Percentiles rank a stretch among this genome's conserved stretches.
Evolutionary conservation across 2,329 filamentous ascomycete species (phyloP).

Genomic region (Penicillium sp.): DNA sequence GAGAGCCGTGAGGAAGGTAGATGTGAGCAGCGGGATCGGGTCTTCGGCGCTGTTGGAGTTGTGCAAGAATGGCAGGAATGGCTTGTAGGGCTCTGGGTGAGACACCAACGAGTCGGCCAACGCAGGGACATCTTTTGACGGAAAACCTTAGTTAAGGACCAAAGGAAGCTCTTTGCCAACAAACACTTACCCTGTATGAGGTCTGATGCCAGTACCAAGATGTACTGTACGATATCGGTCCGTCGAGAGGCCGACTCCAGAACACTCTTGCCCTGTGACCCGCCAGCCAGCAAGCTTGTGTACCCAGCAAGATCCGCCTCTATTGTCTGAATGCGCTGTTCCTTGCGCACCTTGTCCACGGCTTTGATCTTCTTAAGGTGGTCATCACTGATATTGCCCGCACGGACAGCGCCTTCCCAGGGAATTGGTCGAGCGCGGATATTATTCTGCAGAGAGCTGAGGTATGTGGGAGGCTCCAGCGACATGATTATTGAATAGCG

Average conservation of each 20-base stretch:
- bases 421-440: slow-evolving; percentile 94
- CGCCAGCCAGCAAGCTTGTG: slow-evolving; percentile 75
- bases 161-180: background rate
- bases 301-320: slow-evolving; percentile 80
- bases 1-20: slow-evolving; percentile 79
- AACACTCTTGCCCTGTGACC: slow-evolving; percentile 66
- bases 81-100: slow-evolving; percentile 69
- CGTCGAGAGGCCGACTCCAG: slow-evolving; percentile 83
- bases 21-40: slow-evolving; percentile 84
- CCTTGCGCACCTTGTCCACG: slow-evolving; percentile 93
- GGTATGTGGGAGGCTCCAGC: slow-evolving; percentile 86
- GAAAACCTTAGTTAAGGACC: background rate
- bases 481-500: slow-evolving; percentile 63
- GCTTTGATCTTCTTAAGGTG: slow-evolving; percentile 95
- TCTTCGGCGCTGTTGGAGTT: slow-evolving; percentile 83
- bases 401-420: slow-evolving; percentile 94
- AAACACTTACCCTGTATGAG: slow-evolving; percentile 71
- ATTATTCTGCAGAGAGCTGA: slow-evolving; percentile 89
- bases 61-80: slow-evolving; percentile 81
- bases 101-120: slow-evolving; percentile 76
- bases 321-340: slow-evolving; percentile 80
- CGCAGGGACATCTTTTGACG: slow-evolving; percentile 69
- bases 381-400: slow-evolving; percentile 88
- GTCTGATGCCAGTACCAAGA: slow-evolving; percentile 85
- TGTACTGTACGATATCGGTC: slow-evolving; percentile 90